Base-by-base conservation (phyloP, 2,329 filamentous ascomycete species). In the Hirsutella rhossiliensis region DNA sequence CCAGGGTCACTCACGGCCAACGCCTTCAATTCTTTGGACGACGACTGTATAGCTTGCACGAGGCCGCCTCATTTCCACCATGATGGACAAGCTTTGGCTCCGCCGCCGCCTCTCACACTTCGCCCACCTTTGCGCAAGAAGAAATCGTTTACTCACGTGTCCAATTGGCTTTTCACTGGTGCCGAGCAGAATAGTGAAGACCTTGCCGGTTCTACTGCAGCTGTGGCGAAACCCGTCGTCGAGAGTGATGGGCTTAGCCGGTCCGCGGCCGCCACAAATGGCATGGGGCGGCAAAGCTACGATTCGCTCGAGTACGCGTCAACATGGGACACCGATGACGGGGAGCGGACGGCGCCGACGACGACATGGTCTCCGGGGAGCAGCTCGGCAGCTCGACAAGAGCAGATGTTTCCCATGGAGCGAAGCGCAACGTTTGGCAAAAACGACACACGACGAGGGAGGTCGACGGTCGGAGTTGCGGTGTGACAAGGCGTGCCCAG, bases 131-230 rank as follows among this genome's bases (percentile, higher is more conserved):
- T 81, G 48, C 66, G 78, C 46, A 81, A 81, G 65, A 82, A 80
- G 66, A 82, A 81, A 54, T 80, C 77, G 0, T 81, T 82, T 54
- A 77, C 76, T 11, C 68, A 71, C 15, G 73, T 81, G 9, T 80
- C 77, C 3, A 70, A 59, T 50, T 81, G 77, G 76, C 63, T 81
- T 23, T 76, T 73, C 50, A 66, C 71, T 38, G 57, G 61, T 17
- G 52, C 62, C 31, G 52, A 59, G 39, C 56, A 65, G 45, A 58
- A 60, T 43, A 58, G 55, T 17, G 64, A 67, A 42, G 57, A 67
- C 42, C 68, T 66, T 45, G 53, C 71, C 28, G 69, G 75, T 47
- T 70, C 69, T 3, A 59, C 78, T 23, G 80, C 34, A 5, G 9
- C 18, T 19, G 34, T 18, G 7, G 3, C 17, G 75, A 40, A 80